Base-by-base conservation (phyloP, 1,139 yeast genomes). In the Sugiyamaella paludigena region DNA sequence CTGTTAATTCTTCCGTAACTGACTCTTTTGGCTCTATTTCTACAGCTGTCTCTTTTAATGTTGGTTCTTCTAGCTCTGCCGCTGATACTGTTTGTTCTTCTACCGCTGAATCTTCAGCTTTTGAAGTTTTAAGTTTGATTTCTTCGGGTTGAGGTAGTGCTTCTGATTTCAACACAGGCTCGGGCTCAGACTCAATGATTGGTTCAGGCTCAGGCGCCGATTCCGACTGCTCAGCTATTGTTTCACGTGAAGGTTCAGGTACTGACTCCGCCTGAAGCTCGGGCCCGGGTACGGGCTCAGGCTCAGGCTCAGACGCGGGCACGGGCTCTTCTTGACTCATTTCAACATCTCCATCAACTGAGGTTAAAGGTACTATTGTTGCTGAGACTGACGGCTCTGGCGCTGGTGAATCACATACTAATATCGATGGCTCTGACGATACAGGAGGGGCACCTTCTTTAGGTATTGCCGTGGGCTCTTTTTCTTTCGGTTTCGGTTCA, bases 271-370 rank as follows among this genome's bases (percentile, higher is more conserved):
- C 3, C 24, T 19, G 24, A 19, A 19, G 5, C 24, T 4, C 24
- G 3, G 24, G 24, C 5, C 5, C 24, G 5, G 5, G 24, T 19
- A 5, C 3, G 5, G 5, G 24, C 5, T 19, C 24, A n/a, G 42
- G 12, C 12, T 39, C 42, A 4, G 24, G 24, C 24, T 19, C 24
- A 4, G 16, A 8, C 5, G 1, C 16, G 6, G 42, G 16, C 13
- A 9, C 16, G n/a, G 32, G n/a, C 16, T 24, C 16, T 12, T 33
- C 10, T 30, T 32, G 43, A 27, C 4, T 36, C 34, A 33, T 44
- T 32, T 44, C 47, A 9, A 31, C 26, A 31, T 41, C 48, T 4
- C 15, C 51, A 16, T 26, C 44, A 39, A n/a, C 19, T 8, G 42
- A 12, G n/a, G 36, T n/a, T n/a, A n/a, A n/a, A n/a, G n/a, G n/a